Evolutionary conservation across 768 basidiomycete genomes (phyloP), one percentile per base, ranked within the genome.

Genomic region (Trametes elegans): DNA sequence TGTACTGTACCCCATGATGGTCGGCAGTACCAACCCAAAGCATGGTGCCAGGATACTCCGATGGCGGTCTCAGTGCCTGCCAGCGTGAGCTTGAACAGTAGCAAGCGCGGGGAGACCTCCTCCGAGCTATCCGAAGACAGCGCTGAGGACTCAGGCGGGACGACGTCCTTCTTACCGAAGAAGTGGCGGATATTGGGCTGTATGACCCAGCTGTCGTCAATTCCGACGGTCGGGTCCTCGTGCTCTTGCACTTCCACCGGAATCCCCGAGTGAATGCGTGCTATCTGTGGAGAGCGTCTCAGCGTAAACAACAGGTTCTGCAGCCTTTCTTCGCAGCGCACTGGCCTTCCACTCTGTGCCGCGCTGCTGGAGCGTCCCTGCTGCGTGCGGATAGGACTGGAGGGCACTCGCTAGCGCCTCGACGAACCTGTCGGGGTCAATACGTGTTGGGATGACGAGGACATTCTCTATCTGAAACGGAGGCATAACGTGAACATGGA

Each of bases 1-100:
- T 7, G 4, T 6, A 8, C 10, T 14, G 16, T 19, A 6, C n/a
- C n/a, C n/a, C n/a, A n/a, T n/a, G n/a, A n/a, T n/a, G n/a, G n/a
- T n/a, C n/a, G n/a, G n/a, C n/a, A n/a, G n/a, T n/a, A n/a, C n/a
- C n/a, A n/a, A 70, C 71, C 71, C 9, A 72, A 67, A 9, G 63
- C 61, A 39, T 73, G 72, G 39, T 73, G 63, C 71, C 70, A 73
- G 2, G 68, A 65, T n/a, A 73, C 57, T 18, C 67, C 72, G 29
- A 71, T 60, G 27, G 62, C 61, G 0, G 70, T 73, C 49, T 69
- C 62, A 1, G 39, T 23, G 4, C 48, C 49, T 7, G 69, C 59
- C 13, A 68, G 26, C 1, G 62, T 65, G 31, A 73, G 21, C 39
- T 71, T 72, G 32, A 71, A 41, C 34, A 62, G 63, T 27, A 68